Base-by-base conservation (phyloP, 805 yeast species). In the Phaffomyces antillensis region DNA sequence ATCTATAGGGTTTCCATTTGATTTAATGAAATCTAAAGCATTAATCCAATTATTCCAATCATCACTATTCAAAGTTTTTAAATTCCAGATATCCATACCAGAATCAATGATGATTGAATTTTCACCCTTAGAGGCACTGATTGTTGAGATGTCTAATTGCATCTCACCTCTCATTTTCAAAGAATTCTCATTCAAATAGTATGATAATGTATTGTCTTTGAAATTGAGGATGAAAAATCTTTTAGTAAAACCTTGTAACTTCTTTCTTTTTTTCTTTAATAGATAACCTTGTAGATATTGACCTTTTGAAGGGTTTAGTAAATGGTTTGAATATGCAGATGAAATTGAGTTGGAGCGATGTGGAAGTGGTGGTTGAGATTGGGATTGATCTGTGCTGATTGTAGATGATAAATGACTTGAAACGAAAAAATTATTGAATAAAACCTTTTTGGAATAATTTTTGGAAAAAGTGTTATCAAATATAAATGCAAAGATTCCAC, bases 401-500 rank as follows among this genome's bases (percentile, higher is more conserved):
- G 26, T 30, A 31, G 33, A 31, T 15, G 13, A 13, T 13, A 12
- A 32, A 4, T 20, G 17, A 30, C 35, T 34, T 6, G 38, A 31
- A 26, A 58, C 58, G 15, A 62, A 54, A 40, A 58, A 56, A 41
- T 56, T 56, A 48, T 81, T 75, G 63, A 89, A 89, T 45, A 81
- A 69, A 1, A 91, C 79, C 48, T 84, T 87, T 62, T 91, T 93
- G 39, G 88, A 81, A 20, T 81, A 83, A 30, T 83, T 86, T 57
- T 86, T 88, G 30, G 96, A 83, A 55, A 89, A 87, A 0, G 96
- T 84, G 65, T 91, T 91, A 64, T 91, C 98, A 58, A 91, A 84
- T 24, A 93, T 83, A 60, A 91, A 86, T 0, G 96, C 97, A 64
- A 76, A 84, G 55, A 82, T 75, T 2, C 91, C 91, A 9, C 82